These are phyloP conservation scores for Loxodes magnus DNA, from an alignment of 73 alveolate genomes.

Conservation along the genomic window DNA sequence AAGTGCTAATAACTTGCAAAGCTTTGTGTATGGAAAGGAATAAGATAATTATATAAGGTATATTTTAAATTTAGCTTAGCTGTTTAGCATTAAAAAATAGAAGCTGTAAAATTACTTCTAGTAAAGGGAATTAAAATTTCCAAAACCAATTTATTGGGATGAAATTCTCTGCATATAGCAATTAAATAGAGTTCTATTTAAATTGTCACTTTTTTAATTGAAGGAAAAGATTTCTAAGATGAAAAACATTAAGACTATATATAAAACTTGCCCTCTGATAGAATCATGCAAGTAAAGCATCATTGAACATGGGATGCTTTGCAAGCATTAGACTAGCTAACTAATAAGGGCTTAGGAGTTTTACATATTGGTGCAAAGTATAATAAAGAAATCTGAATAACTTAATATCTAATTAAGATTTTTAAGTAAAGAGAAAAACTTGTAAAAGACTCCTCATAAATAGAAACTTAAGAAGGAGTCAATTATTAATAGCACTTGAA, in stretches of 20 bases:
- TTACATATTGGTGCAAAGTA: slow-evolving; percentile 6
- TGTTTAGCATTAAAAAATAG: neutral
- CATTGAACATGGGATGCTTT: slow-evolving; percentile 4
- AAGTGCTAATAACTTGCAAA: no score
- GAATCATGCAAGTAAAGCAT: no score
- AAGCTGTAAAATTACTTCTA: neutral
- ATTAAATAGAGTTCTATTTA: neutral
- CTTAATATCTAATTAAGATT: neutral
- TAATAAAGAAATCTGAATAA: neutral
- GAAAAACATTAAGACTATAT: neutral
- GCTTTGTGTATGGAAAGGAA: neutral
- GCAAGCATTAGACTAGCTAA: slow-evolving; percentile 4
- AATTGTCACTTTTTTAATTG: neutral
- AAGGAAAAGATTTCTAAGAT: neutral
- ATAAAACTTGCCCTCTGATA: no score
- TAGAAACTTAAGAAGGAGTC: no score
- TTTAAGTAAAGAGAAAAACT: neutral
- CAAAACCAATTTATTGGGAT: neutral
- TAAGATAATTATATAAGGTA: neutral
- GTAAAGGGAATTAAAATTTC: neutral
- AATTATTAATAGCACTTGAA: no score
- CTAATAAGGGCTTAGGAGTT: neutral
- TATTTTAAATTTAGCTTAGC: no score
- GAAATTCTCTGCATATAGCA: slow-evolving; percentile 7
- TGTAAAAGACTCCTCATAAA: no score